phyloP scores from a whole-genome alignment of 495 filamentous ascomycete species.

The Thermothielavioides terrestris region DNA sequence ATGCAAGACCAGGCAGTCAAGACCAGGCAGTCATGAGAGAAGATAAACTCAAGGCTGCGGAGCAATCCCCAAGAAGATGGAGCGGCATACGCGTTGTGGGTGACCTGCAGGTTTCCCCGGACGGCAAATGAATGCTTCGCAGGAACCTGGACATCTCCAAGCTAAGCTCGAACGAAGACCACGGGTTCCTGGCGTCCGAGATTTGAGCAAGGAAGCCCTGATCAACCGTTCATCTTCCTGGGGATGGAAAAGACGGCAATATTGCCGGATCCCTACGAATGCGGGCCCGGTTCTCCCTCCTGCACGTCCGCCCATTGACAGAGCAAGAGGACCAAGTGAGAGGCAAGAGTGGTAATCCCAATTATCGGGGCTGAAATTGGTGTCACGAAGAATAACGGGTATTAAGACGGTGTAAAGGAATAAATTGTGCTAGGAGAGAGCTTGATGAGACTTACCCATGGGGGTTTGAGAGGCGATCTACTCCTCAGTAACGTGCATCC shows the following conservation, averaged over 20 bases:
- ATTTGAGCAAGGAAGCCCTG: not conserved
- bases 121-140: not conserved
- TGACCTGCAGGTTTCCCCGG: conserved; percentile 14
- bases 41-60: conserved; percentile 11
- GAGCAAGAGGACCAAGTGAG: not conserved
- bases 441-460: not conserved
- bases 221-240: not conserved
- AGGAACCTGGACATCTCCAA: not conserved
- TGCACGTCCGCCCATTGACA: not conserved
- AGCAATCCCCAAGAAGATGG: conserved; percentile 13
- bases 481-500: conserved; percentile 18
- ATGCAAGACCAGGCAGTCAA: not conserved
- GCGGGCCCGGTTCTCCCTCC: no score
- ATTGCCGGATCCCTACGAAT: no score
- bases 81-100: conserved; percentile 12
- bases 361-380: not conserved
- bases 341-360: conserved; percentile 1
- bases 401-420: not conserved
- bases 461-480: conserved; percentile 11
- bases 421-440: not conserved
- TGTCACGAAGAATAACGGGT: not conserved
- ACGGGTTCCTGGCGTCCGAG: no score
- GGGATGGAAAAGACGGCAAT: no score
- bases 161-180: not conserved
- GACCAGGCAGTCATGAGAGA: no score